A percentile compares a stretch with the other conserved stretches of the same genome.
Conservation (phyloP, 2,329 filamentous ascomycete species). For the Fusarium verrucosum region DNA sequence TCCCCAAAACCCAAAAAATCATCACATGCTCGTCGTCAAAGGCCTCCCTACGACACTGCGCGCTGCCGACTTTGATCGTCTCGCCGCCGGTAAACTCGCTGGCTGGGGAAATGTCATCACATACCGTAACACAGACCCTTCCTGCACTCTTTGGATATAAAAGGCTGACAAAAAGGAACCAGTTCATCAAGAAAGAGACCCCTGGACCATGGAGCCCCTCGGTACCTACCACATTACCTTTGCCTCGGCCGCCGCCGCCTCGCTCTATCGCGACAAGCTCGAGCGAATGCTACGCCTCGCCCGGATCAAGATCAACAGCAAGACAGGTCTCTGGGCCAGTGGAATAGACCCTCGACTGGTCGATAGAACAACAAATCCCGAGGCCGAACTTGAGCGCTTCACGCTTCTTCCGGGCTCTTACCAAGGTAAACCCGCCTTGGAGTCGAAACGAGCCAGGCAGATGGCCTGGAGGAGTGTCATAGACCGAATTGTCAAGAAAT, state of each 20-base stretch:
- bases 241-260: slow-evolving; percentile 65
- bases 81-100: slow-evolving; percentile 72
- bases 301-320: slow-evolving; percentile 41
- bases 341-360: slow-evolving; percentile 42
- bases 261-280: slow-evolving; percentile 62
- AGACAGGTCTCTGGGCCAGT: slow-evolving; percentile 45
- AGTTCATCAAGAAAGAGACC: slow-evolving; percentile 72
- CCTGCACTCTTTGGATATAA: neutral
- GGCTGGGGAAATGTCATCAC: slow-evolving; percentile 72
- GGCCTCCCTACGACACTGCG: slow-evolving; percentile 67
- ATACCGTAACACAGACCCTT: slow-evolving; percentile 54
- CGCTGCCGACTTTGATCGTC: slow-evolving; percentile 75
- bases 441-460: slow-evolving; percentile 34
- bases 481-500: slow-evolving; percentile 30
- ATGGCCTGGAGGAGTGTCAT: slow-evolving; percentile 44
- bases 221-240: slow-evolving; percentile 78
- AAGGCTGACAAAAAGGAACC: slow-evolving; percentile 7
- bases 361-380: slow-evolving; percentile 18
- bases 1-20: no score
- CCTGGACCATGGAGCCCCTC: slow-evolving; percentile 68
- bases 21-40: slow-evolving; percentile 63
- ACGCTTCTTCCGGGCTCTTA: slow-evolving; percentile 45
- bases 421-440: slow-evolving; percentile 8
- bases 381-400: slow-evolving; percentile 42
- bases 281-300: slow-evolving; percentile 48